phyloP scores from a whole-genome alignment of 139 green algal species.

The Closterium sp. region DNA sequence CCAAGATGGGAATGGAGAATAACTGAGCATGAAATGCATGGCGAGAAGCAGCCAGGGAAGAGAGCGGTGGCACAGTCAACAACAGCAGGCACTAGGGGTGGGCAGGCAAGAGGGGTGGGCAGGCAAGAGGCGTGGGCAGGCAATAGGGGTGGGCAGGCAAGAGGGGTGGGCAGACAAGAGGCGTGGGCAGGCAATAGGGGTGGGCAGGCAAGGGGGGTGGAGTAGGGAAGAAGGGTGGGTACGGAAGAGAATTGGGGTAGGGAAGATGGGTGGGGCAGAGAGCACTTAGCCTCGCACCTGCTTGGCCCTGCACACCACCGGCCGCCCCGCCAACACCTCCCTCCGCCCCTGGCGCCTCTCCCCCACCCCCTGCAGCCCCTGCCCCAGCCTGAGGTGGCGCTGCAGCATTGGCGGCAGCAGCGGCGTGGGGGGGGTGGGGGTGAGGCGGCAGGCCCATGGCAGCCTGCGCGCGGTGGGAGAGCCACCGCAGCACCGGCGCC shows the following conservation, averaged over 20 bases:
- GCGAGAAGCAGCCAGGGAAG: background rate
- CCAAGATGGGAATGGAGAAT: too few species aligned
- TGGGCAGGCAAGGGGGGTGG: background rate
- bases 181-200: background rate
- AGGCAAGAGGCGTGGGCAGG: too few species aligned
- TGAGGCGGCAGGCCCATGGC: slow-evolving; percentile 13
- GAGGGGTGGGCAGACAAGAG: too few species aligned
- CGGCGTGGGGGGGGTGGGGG: background rate
- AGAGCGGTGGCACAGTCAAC: background rate
- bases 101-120: background rate
- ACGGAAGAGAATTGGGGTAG: background rate
- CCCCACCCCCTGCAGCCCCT: background rate
- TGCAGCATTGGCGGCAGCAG: background rate
- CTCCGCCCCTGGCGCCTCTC: background rate
- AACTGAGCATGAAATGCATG: background rate
- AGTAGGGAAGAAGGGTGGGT: too few species aligned
- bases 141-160: background rate
- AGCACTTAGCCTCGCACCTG: background rate
- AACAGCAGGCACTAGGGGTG: background rate
- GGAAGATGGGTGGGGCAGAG: too few species aligned
- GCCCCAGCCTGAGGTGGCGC: background rate
- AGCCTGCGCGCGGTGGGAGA: slow-evolving; percentile 8
- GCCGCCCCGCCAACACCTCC: background rate
- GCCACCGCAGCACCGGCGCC: slow-evolving; percentile 8
- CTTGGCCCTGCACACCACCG: background rate